These are phyloP conservation scores for Daedalea quercina DNA, from an alignment of 768 basidiomycete genomes.

Conservation along the genomic window DNA sequence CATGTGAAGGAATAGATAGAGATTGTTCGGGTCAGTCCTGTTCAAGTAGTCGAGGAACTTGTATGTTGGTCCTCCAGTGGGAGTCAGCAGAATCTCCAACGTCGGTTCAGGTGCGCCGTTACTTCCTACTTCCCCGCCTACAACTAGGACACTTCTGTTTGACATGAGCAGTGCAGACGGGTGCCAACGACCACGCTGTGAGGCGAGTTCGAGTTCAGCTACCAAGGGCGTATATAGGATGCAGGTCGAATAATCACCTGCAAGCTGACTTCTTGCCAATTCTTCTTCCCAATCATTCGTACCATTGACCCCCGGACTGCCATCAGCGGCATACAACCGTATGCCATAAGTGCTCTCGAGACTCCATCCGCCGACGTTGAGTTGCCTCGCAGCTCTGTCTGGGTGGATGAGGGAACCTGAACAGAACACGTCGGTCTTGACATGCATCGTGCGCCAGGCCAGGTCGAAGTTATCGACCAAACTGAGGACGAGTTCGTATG, in stretches of 20 bases:
- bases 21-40: constrained; percentile 72
- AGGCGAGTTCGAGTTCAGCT: background rate
- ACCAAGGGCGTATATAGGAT: background rate
- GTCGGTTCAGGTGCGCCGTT: constrained; percentile 62
- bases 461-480: constrained; percentile 35
- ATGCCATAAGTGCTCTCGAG: constrained; percentile 65
- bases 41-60: constrained; percentile 58
- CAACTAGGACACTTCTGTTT: constrained; percentile 67
- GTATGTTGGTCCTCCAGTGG: constrained; percentile 54
- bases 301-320: constrained; percentile 57
- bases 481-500: constrained; percentile 69
- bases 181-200: constrained; percentile 64
- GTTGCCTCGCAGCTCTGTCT: constrained; percentile 60
- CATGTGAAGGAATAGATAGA: constrained; percentile 73
- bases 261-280: constrained; percentile 45
- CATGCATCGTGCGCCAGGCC: constrained; percentile 74
- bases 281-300: constrained; percentile 82
- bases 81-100: constrained; percentile 65
- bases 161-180: constrained; percentile 60
- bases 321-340: constrained; percentile 67
- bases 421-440: constrained; percentile 77
- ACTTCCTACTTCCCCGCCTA: constrained; percentile 70
- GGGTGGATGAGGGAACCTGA: constrained; percentile 68
- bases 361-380: constrained; percentile 71
- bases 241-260: constrained; percentile 37